phyloP scores from a whole-genome alignment of 768 basidiomycete species.

The Symmetrospora coprosmae region DNA sequence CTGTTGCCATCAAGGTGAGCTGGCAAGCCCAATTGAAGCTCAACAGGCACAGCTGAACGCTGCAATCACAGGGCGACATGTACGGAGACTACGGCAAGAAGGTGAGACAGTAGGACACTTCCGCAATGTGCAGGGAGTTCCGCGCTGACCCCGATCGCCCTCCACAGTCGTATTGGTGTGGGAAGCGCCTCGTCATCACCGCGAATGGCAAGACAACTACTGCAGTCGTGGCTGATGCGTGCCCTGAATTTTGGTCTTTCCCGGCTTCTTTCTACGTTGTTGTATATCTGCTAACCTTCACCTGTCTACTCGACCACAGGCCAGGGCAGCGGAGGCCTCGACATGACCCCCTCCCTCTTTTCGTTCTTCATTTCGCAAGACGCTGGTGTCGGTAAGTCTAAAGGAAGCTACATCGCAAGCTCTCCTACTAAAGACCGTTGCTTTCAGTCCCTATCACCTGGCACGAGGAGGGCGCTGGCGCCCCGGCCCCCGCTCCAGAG shows the following conservation, averaged over 20 bases:
- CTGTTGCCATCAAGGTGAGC: slow-evolving; percentile 8
- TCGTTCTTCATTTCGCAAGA: background rate
- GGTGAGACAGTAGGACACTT: too few relatives aligned
- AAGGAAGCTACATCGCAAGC: too few relatives aligned
- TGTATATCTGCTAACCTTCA: too few relatives aligned
- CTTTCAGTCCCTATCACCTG: background rate
- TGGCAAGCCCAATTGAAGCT: too few relatives aligned
- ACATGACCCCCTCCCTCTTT: slow-evolving; percentile 10
- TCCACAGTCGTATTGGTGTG: slow-evolving; percentile 14
- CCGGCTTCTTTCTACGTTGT: too few relatives aligned
- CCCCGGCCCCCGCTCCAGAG: background rate
- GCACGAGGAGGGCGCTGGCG: background rate
- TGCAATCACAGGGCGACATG: too few relatives aligned
- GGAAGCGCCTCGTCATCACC: slow-evolving; percentile 3
- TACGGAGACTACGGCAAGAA: slow-evolving; percentile 5
- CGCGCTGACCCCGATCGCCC: too few relatives aligned
- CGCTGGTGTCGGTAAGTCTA: slow-evolving; percentile 3
- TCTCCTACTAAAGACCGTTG: too few relatives aligned
- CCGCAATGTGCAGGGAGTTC: too few relatives aligned
- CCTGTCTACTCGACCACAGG: too few relatives aligned
- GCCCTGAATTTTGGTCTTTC: too few relatives aligned
- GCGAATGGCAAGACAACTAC: slow-evolving; percentile 6
- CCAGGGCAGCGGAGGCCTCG: background rate
- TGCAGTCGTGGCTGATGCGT: background rate
- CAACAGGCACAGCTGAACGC: too few relatives aligned